Evolutionary conservation across 345 rosid species (phyloP), one percentile per base, ranked within the genome.

Genomic region (Pistacia integerrima): DNA sequence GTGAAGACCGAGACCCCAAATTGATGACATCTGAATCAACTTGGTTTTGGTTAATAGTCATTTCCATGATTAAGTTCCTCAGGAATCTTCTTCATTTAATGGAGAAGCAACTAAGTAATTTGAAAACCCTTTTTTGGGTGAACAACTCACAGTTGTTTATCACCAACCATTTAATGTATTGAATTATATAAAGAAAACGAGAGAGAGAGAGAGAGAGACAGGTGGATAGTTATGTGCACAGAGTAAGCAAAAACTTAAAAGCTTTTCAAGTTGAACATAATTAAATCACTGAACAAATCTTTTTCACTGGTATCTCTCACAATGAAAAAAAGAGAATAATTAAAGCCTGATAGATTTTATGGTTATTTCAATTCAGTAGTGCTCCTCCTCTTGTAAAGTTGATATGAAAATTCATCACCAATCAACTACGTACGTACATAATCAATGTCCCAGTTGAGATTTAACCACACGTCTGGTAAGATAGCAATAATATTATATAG

Each of bases 261-360:
- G 46, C 46, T 51, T 65, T 65, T 38, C 79, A 80, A 80, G 73
- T 72, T 71, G 74, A 59, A 65, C 76, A 71, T 72, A 66, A 75
- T 76, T 63, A 80, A 80, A 75, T 63, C 65, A 41, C 57, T 64
- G 28, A 63, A 74, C 59, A 63, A 61, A 55, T 12, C 70, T 79
- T 66, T 64, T 52, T 62, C 61, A 64, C 28, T 35, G 33, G 73
- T 55, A 75, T 80, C 76, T 79, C 78, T 49, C 38, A 2, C 70
- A 70, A 30, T 30, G 60, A 8, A 75, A 8, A 75, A 64, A 69
- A 52, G 11, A 70, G 59, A 69, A 61, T 44, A 75, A 70, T 41
- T 51, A 77, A 75, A 70, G 44, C 58, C 46, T 4, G 4, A 38
- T 22, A 4, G 25, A 74, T 33, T 54, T 64, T 64, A 25, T 35